Conservation (phyloP, 352 stramenopile genomes). For the Pythium aristosporum region DNA sequence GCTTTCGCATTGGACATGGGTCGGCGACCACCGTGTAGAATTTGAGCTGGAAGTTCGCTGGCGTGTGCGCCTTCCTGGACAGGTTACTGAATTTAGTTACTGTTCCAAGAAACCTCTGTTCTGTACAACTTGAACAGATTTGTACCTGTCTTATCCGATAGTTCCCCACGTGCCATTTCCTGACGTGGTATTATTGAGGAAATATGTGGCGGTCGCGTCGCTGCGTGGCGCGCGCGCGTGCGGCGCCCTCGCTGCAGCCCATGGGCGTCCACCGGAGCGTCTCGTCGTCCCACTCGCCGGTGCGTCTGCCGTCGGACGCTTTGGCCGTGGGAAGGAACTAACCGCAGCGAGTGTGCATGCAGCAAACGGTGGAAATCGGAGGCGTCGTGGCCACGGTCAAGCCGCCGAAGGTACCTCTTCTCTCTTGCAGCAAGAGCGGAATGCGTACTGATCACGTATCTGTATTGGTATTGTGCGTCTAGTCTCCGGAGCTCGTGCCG, state of each 20-base stretch:
- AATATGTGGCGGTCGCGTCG: constrained; percentile 7
- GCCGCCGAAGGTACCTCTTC: constrained; percentile 26
- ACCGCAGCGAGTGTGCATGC: not conserved
- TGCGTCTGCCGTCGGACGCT: not conserved
- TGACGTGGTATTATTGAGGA: not conserved
- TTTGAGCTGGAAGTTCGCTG: no score
- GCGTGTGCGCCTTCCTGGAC: no score
- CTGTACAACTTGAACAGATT: not conserved
- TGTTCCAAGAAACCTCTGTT: no score
- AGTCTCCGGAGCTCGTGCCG: constrained; percentile 54
- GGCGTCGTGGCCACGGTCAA: constrained; percentile 46
- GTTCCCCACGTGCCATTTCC: not conserved
- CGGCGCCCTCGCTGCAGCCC: not conserved
- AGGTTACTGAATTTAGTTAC: no score
- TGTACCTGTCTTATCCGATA: constrained; percentile 3
- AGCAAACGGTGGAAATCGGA: constrained; percentile 58
- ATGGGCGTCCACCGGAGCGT: not conserved
- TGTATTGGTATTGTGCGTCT: not conserved
- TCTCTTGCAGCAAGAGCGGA: not conserved
- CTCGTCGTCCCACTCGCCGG: not conserved
- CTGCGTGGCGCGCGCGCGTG: not conserved
- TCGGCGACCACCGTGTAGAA: no score
- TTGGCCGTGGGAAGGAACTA: no score
- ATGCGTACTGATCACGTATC: not conserved
- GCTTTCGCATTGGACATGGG: no score